Base-by-base conservation (phyloP, 2,329 filamentous ascomycete genomes). In the Trichophyton schoenleinii region DNA sequence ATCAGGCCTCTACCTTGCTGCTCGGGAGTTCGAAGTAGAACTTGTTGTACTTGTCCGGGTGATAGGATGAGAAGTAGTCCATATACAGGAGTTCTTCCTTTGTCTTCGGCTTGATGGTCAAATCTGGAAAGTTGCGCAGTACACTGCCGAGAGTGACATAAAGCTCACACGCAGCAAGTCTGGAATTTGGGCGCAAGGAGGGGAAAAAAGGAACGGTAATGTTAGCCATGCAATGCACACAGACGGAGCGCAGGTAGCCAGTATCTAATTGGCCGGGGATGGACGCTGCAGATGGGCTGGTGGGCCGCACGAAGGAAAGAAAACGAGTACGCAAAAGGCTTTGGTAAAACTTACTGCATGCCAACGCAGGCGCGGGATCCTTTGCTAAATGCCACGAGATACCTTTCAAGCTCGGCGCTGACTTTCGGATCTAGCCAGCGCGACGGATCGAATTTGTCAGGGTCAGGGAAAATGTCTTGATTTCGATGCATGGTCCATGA, bases 351-450 rank as follows among this genome's bases (percentile, higher is more conserved):
- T 53, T 60, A 67, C 66, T 69, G 63, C 58, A 69, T 66, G 11
- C 67, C 67, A 25, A 68, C 38, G 57, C 67, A 68, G 46, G 60
- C 48, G 38, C 67, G 52, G 18, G 64, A 63, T 1, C 67, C 67
- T 55, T 67, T 69, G 8, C 59, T 59, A 59, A 68, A 68, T 18
- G 67, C 25, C 22, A 68, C 66, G 9, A 75, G 65, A 61, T 72
- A 73, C 38, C 65, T 66, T 36, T 66, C 64, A 8, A 67, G 63
- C 13, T 63, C 57, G 60, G 46, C 59, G 18, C 61, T 62, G 18
- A 64, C 59, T 9, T 60, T 49, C 18, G 34, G 18, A 41, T 41
- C 55, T 58, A 63, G 60, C 62, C 62, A 63, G 46, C 62, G 62
- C 20, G 62, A 59, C 11, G 62, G 62, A 25, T 61, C 55, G 28